Percentiles rank a stretch among this genome's conserved stretches.
These are phyloP conservation scores for Thermoascus crustaceus DNA, from an alignment of 2,329 filamentous ascomycete genomes.

Conservation along the genomic window DNA sequence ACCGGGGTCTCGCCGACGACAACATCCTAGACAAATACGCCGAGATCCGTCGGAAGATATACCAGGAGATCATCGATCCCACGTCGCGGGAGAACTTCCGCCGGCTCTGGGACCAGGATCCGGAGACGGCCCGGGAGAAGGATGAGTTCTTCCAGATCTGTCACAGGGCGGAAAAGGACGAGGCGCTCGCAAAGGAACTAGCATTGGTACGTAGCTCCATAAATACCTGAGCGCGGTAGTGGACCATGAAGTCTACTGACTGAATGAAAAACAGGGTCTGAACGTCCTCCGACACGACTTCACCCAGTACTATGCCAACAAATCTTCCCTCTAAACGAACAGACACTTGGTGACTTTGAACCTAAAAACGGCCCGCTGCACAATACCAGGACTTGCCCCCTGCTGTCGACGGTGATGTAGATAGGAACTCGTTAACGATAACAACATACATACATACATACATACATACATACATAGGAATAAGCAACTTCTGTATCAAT, in stretches of 20 bases:
- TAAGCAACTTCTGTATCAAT: too few relatives aligned
- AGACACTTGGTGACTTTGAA: too few relatives aligned
- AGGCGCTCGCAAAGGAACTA: conserved; percentile 16
- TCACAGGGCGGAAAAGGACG: conserved; percentile 23
- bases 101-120: conserved; percentile 26
- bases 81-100: conserved; percentile 36
- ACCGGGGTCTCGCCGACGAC: conserved; percentile 31
- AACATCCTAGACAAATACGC: conserved; percentile 38
- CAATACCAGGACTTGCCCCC: too few relatives aligned
- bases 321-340: not conserved
- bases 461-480: too few relatives aligned
- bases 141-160: conserved; percentile 31
- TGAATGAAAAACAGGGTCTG: conserved; percentile 15
- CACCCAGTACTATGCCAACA: conserved; percentile 19
- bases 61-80: conserved; percentile 30
- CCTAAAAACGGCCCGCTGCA: too few relatives aligned
- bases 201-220: conserved; percentile 16
- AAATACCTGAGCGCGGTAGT: not conserved
- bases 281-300: conserved; percentile 26
- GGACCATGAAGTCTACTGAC: not conserved
- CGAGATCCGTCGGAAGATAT: conserved; percentile 33
- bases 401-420: too few relatives aligned
- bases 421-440: too few relatives aligned
- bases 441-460: too few relatives aligned
- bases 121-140: conserved; percentile 26